Evolutionary conservation across 2,329 filamentous ascomycete species (phyloP).

Genomic region (Elsinoe ampelina): DNA sequence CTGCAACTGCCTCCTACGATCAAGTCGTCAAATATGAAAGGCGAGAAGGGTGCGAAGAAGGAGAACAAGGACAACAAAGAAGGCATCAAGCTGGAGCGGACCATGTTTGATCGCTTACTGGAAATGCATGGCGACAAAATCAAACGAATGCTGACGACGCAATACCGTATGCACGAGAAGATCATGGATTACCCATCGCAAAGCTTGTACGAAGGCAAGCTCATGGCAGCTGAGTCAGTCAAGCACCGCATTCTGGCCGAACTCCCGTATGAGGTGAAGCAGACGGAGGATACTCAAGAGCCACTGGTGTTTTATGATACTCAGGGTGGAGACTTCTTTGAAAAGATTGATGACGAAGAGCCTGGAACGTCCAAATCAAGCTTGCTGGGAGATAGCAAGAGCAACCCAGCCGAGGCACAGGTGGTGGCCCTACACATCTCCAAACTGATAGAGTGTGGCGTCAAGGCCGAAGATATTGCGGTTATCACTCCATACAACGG

Average conservation of each 20-base stretch:
- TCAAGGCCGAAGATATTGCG: slow-evolving; percentile 76
- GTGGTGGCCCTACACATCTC: slow-evolving; percentile 71
- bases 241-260: slow-evolving; percentile 65
- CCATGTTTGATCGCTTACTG: slow-evolving; percentile 83
- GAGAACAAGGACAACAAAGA: slow-evolving; percentile 39
- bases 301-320: slow-evolving; percentile 93
- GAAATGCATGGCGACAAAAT: slow-evolving; percentile 70
- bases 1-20: slow-evolving; percentile 90
- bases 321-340: slow-evolving; percentile 83
- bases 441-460: slow-evolving; percentile 66
- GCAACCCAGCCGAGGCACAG: slow-evolving; percentile 81
- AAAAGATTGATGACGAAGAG: slow-evolving; percentile 67
- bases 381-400: slow-evolving; percentile 67
- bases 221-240: slow-evolving; percentile 73
- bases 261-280: slow-evolving; percentile 65
- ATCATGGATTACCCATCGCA: slow-evolving; percentile 94
- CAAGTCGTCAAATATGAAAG: slow-evolving; percentile 56
- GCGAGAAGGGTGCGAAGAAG: slow-evolving; percentile 26
- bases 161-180: slow-evolving; percentile 94
- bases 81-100: slow-evolving; percentile 59
- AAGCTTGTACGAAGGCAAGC: slow-evolving; percentile 72
- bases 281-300: slow-evolving; percentile 78
- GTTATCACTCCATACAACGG: slow-evolving; percentile 96
- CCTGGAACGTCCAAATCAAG: slow-evolving; percentile 57
- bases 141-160: slow-evolving; percentile 90